phyloP scores from a whole-genome alignment of 2,329 filamentous ascomycete species.

The Fusarium buxicola region DNA sequence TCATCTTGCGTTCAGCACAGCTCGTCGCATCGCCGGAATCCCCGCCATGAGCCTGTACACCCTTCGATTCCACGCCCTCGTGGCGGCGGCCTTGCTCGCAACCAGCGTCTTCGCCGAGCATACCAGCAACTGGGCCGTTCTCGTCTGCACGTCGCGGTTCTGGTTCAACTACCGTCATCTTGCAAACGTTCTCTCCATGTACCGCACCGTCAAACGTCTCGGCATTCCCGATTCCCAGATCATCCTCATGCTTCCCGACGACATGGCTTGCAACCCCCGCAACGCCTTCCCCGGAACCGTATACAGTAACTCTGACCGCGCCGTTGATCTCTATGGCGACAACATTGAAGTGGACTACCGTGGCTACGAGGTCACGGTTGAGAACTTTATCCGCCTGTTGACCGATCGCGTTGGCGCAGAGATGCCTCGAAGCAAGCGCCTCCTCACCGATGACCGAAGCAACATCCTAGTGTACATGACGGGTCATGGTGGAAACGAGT shows the following conservation, averaged over 20 bases:
- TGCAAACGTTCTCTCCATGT: conserved; percentile 96
- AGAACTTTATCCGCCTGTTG: conserved; percentile 96
- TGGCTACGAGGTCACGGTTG: conserved; percentile 97
- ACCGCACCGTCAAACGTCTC: conserved; percentile 96
- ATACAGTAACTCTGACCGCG: conserved; percentile 97
- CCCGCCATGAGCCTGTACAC: conserved; percentile 63
- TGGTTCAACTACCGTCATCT: conserved; percentile 99
- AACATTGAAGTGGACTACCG: conserved; percentile 99
- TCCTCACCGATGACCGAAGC: conserved; percentile 93
- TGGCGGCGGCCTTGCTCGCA: conserved; percentile 61
- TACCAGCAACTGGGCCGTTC: conserved; percentile 98
- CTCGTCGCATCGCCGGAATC: conserved; percentile 6
- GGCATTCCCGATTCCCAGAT: conserved; percentile 99
- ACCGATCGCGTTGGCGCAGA: conserved; percentile 95
- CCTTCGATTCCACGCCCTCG: conserved; percentile 60
- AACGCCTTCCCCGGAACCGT: conserved; percentile 98
- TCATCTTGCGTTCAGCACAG: conserved; percentile 18
- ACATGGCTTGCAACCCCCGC: conserved; percentile 99
- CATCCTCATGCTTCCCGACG: conserved; percentile 99
- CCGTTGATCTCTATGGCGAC: conserved; percentile 95
- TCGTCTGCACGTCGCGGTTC: conserved; percentile 98
- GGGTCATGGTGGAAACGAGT: conserved; percentile 96
- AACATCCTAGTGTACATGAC: conserved; percentile 99
- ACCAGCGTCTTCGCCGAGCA: conserved; percentile 73
- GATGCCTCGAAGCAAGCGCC: conserved; percentile 92